These are phyloP conservation scores for Globisporangium okanoganense DNA, from an alignment of 352 stramenopile genomes.

Conservation along the genomic window DNA sequence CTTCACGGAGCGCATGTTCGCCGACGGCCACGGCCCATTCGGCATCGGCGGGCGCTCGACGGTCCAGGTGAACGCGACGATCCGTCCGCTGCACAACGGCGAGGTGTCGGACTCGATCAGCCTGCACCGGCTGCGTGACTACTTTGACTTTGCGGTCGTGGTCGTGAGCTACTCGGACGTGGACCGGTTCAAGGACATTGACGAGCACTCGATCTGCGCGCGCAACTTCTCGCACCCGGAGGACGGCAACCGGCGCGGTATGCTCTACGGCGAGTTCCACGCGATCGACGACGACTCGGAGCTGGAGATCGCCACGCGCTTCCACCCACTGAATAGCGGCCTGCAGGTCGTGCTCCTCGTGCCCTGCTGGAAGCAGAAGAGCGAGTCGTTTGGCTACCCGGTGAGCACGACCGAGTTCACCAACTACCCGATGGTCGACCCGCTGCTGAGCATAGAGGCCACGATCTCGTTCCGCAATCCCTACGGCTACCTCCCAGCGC, in stretches of 20 bases:
- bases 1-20: constrained; percentile 82
- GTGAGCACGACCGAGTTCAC: constrained; percentile 66
- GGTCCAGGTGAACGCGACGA: constrained; percentile 41
- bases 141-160: constrained; percentile 77
- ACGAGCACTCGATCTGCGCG: constrained; percentile 52
- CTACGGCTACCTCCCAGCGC: constrained; percentile 76
- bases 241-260: constrained; percentile 29
- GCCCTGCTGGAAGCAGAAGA: constrained; percentile 84
- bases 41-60: constrained; percentile 41
- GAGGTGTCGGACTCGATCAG: constrained; percentile 71
- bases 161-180: constrained; percentile 58
- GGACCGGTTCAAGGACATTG: constrained; percentile 32
- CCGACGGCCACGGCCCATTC: constrained; percentile 50
- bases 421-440: constrained; percentile 72
- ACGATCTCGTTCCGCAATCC: constrained; percentile 71
- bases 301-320: constrained; percentile 42
- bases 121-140: constrained; percentile 60
- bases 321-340: constrained; percentile 44
- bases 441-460: constrained; percentile 59
- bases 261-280: constrained; percentile 62
- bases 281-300: constrained; percentile 29
- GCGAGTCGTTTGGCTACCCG: constrained; percentile 68
- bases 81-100: constrained; percentile 42
- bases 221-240: constrained; percentile 55
- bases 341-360: constrained; percentile 69